Conservation (phyloP, 495 filamentous ascomycete species). For the Penicillium alfredii region DNA sequence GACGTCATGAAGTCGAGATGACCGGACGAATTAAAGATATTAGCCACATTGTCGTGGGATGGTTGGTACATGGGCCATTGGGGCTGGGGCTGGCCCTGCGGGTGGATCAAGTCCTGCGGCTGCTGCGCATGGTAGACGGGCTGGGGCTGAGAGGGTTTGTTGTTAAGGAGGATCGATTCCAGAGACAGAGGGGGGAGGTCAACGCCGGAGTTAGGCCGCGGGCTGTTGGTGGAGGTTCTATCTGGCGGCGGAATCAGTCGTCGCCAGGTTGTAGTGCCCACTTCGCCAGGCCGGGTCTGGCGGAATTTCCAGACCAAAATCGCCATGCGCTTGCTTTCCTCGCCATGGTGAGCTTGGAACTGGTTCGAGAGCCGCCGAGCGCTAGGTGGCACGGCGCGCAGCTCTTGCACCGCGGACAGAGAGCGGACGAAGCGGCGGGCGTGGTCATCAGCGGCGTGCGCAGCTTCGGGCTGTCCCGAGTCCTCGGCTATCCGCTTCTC, state of each 20-base stretch:
- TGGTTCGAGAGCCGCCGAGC: conserved; percentile 28
- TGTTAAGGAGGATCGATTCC: conserved; percentile 35
- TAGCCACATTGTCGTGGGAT: conserved; percentile 33
- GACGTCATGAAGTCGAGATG: conserved; percentile 34
- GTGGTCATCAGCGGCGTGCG: conserved; percentile 34
- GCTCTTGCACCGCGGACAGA: conserved; percentile 47
- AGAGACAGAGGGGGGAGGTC: conserved; percentile 38
- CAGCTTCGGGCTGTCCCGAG: conserved; percentile 26
- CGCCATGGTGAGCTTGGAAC: conserved; percentile 22
- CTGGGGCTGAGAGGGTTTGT: conserved; percentile 27
- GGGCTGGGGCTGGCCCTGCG: conserved; percentile 23
- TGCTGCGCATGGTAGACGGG: conserved; percentile 32
- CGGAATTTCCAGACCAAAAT: conserved; percentile 51
- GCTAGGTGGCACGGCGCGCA: conserved; percentile 33
- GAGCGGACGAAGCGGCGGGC: conserved; percentile 36
- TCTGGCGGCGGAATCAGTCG: conserved; percentile 40
- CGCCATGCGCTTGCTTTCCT: conserved; percentile 42
- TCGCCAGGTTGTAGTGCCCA: conserved; percentile 50
- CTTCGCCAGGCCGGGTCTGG: conserved; percentile 37
- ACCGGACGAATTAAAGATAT: conserved; percentile 32
- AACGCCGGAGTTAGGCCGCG: conserved; percentile 28
- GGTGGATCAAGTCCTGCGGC: conserved; percentile 31
- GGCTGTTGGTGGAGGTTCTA: conserved; percentile 35
- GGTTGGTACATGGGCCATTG: conserved; percentile 37
- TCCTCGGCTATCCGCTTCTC: conserved; percentile 35